Conservation (phyloP, 2,329 filamentous ascomycete genomes). For the Didymella lethalis region DNA sequence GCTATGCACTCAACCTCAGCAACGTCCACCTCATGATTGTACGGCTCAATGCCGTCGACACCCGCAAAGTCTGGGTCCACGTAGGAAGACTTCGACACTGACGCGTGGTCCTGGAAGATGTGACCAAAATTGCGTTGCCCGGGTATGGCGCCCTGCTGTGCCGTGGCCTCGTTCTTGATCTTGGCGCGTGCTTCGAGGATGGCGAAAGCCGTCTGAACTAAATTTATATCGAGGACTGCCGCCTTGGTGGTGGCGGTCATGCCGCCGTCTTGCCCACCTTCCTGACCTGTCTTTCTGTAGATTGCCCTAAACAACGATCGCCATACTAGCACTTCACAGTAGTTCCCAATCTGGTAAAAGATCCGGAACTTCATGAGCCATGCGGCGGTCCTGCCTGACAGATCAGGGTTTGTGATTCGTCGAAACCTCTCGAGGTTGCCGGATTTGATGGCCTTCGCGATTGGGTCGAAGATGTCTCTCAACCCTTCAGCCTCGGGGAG, state of each 20-base stretch:
- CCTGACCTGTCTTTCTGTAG: conserved; percentile 80
- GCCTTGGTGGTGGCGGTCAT: conserved; percentile 55
- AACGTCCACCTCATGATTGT: conserved; percentile 57
- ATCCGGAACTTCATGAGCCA: conserved; percentile 82
- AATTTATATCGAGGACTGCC: conserved; percentile 75
- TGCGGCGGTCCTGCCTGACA: conserved; percentile 40
- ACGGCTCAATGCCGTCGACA: conserved; percentile 38
- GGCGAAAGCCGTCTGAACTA: conserved; percentile 69
- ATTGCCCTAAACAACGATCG: conserved; percentile 78
- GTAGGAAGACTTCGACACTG: conserved; percentile 49
- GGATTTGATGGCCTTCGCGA: conserved; percentile 74
- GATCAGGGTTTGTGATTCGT: conserved; percentile 64
- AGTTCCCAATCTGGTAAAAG: conserved; percentile 76
- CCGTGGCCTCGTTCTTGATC: conserved; percentile 39
- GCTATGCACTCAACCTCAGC: conserved; percentile 80
- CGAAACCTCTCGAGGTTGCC: conserved; percentile 81
- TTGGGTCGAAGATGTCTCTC: conserved; percentile 71
- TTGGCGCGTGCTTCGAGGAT: conserved; percentile 67
- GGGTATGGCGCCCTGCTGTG: conserved; percentile 37
- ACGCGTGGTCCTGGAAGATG: conserved; percentile 61
- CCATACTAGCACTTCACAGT: conserved; percentile 84
- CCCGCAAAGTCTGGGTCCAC: conserved; percentile 58
- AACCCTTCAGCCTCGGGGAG: conserved; percentile 74
- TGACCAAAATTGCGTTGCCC: conserved; percentile 53
- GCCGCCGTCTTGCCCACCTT: conserved; percentile 67